These are phyloP conservation scores for Pyrenochaeta sp. DNA, from an alignment of 2,329 filamentous ascomycete species.

Conservation along the genomic window DNA sequence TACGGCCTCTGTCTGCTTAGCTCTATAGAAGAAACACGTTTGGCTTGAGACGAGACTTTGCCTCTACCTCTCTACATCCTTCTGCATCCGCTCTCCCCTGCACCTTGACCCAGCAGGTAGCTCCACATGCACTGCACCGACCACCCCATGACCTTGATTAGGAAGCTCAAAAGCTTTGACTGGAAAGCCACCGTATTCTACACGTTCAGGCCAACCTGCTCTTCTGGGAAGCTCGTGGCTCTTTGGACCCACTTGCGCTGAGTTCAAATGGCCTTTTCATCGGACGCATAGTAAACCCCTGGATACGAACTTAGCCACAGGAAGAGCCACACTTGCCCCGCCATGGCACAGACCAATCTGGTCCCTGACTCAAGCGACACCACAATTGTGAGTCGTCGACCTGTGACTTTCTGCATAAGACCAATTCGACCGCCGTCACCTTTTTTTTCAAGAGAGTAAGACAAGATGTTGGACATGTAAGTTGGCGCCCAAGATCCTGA, in stretches of 20 bases:
- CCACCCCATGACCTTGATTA: constrained; percentile 35
- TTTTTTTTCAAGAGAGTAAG: constrained; percentile 3
- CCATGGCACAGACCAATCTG: constrained; percentile 22
- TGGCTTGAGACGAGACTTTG: not conserved
- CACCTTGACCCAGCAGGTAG: constrained; percentile 6
- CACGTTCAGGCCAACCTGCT: constrained; percentile 27
- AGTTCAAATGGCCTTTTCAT: not conserved
- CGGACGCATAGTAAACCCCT: not conserved
- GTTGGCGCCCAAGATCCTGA: not conserved
- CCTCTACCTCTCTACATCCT: not conserved
- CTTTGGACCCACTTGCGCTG: not conserved
- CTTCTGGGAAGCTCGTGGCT: constrained; percentile 32
- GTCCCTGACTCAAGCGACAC: constrained; percentile 38
- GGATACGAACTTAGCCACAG: constrained; percentile 16
- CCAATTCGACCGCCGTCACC: constrained; percentile 16
- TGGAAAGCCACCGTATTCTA: constrained; percentile 36
- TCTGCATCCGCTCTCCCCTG: constrained; percentile 8
- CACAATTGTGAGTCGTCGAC: constrained; percentile 23
- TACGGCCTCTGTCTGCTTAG: constrained; percentile 6
- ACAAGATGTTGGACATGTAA: constrained; percentile 47
- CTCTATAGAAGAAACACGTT: constrained; percentile 9
- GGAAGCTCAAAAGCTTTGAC: constrained; percentile 49
- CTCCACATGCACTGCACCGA: constrained; percentile 29
- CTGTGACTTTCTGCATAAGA: constrained; percentile 19
- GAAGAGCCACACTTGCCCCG: constrained; percentile 23